Evolutionary conservation across 2,329 filamentous ascomycete genomes (phyloP), one percentile per base, ranked within the genome.

Genomic region (Thielaviopsis euricoi): DNA sequence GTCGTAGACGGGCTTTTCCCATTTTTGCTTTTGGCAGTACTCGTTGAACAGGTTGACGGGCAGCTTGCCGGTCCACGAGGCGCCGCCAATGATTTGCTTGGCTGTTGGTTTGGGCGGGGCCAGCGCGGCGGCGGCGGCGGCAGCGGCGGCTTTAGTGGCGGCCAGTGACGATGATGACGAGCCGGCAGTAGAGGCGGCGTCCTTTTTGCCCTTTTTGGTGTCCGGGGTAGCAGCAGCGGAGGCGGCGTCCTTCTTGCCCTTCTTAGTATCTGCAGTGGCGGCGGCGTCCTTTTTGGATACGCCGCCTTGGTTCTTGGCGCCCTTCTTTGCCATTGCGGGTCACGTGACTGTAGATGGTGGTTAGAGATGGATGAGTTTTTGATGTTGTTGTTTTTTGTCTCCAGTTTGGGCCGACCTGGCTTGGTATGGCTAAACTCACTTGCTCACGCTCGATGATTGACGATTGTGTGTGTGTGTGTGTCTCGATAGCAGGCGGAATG

Each of bases 51-150:
- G 78, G 67, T 95, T 96, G 62, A 96, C 87, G 1, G 93, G 93
- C 33, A 98, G 74, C 69, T 98, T 98, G 48, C 93, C 93, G 0
- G 93, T 98, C 93, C 93, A 98, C 64, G 89, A 96, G 60, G 89
- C 82, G 53, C 93, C 93, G 49, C 89, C 93, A 66, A 98, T 95
- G 63, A 98, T 74, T 64, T 94, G 88, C 70, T 85, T 85, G 51
- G 79, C 78, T 1, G 82, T 83, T 15, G 80, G 81, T 64, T 82
- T 81, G 0, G 78, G 78, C 3, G 76, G 76, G 0, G 71, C 76
- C 1, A 67, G 62, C 2, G 59, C 59, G 22, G 46, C 59, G n/a
- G 56, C 56, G 7, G 49, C 52, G 12, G 52, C 56, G 3, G 56
- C 49, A 4, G 53, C 52, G 10, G 56, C 40, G 7, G 56, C 56